phyloP scores from a whole-genome alignment of 352 stramenopile genomes.

The Phytophthora pini region DNA sequence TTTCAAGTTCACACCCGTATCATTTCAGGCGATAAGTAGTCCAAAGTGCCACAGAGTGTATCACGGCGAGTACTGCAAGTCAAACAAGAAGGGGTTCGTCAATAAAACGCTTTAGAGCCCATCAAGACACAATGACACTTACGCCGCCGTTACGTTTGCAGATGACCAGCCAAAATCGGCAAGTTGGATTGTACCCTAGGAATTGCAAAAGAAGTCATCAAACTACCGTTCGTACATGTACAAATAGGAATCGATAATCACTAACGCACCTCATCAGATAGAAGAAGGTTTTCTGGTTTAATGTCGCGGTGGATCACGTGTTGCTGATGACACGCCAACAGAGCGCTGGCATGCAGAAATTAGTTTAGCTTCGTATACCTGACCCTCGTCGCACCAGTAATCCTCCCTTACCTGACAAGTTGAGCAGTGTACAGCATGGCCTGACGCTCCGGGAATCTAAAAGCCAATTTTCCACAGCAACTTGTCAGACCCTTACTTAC shows the following conservation, averaged over 20 bases:
- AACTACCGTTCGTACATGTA: not conserved
- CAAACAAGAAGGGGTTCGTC: not conserved
- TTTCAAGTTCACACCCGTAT: conserved; percentile 78
- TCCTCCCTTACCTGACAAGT: conserved; percentile 59
- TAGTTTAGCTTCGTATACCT: too few species aligned
- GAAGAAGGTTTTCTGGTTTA: conserved; percentile 96
- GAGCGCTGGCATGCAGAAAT: conserved; percentile 30
- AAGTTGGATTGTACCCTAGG: conserved; percentile 95
- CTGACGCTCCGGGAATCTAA: conserved; percentile 67
- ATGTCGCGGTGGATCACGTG: conserved; percentile 95
- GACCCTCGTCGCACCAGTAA: not conserved
- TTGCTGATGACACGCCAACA: conserved; percentile 80
- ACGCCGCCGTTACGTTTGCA: conserved; percentile 81
- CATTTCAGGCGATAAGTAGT: conserved; percentile 99
- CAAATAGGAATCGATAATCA: too few species aligned
- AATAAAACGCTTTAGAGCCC: too few species aligned
- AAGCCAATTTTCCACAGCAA: not conserved
- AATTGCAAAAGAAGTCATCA: conserved; percentile 2
- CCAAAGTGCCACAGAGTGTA: conserved; percentile 98
- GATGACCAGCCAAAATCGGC: conserved; percentile 99
- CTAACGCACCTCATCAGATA: conserved; percentile 62
- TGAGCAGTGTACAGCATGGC: conserved; percentile 74
- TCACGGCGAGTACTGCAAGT: conserved; percentile 85
- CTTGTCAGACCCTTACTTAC: not conserved
- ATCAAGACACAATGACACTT: conserved; percentile 24